Evolutionary conservation across 441 rosid species (phyloP), one percentile per base, ranked within the genome.

Genomic region (Adansonia rubrostipa): DNA sequence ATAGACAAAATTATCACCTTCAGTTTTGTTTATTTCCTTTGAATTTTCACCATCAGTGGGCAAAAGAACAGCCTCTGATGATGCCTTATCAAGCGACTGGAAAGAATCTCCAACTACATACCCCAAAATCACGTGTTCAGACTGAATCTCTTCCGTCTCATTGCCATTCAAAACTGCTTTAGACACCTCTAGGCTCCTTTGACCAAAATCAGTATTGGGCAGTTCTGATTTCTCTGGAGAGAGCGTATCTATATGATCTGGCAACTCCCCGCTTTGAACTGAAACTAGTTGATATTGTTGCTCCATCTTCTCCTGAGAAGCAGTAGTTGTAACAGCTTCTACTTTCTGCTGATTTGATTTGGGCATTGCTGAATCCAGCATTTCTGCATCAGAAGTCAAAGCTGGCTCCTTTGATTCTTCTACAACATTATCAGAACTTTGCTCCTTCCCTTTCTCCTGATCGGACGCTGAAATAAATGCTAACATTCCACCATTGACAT

Each of bases 341-440:
- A 24, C 65, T 73, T 85, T 85, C 78, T 45, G 40, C 65, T 77
- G 76, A 79, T 80, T 86, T 48, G 76, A 40, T 67, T 77, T 72
- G 71, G 63, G 22, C 71, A 61, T 65, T 11, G 73, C 72, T 5
- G 66, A 78, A 14, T 82, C 81, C 17, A 48, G 47, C 73, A 75
- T 80, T 84, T 87, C 85, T n/a, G 48, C 77, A 73, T 83, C 84
- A 65, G 76, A 51, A 45, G 66, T 40, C 63, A 76, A 45, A 17
- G 58, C 79, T 14, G 70, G 76, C 64, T 81, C 87, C 71, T 82
- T 81, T 10, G 13, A 75, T 57, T 81, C 72, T 63, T 56, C 86
- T 73, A 15, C 62, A 33, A 75, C 76, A 50, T 44, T 66, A 51
- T 48, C 66, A 28, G 83, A 75, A 36, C 44, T 76, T 62, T 83